These are phyloP conservation scores for Penicillium sumatraense DNA, from an alignment of 2,329 filamentous ascomycete genomes.

Conservation along the genomic window DNA sequence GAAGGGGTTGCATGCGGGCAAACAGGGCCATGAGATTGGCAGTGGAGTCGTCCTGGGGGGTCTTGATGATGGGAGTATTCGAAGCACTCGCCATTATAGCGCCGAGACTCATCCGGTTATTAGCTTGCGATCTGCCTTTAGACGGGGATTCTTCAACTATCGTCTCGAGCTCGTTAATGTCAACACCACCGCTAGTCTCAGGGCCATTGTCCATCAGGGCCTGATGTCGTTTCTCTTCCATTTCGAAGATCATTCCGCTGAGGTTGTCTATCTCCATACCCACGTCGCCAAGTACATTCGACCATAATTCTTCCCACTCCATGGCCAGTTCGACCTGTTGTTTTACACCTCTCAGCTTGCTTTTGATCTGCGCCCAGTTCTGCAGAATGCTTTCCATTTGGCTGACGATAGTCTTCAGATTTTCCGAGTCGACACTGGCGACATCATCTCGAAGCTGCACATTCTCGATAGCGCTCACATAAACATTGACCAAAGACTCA, in stretches of 20 bases:
- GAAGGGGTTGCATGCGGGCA: conserved; percentile 90
- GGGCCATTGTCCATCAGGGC: conserved; percentile 67
- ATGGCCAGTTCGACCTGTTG: conserved; percentile 93
- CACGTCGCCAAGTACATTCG: conserved; percentile 89
- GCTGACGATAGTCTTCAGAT: conserved; percentile 74
- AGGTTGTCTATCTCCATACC: conserved; percentile 84
- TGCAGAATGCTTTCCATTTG: conserved; percentile 88
- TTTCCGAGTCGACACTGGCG: conserved; percentile 67
- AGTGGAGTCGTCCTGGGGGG: conserved; percentile 79
- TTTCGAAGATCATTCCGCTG: conserved; percentile 85
- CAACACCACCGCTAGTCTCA: conserved; percentile 57
- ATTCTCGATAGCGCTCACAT: conserved; percentile 91
- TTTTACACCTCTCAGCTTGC: conserved; percentile 77
- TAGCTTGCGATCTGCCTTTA: conserved; percentile 57
- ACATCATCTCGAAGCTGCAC: conserved; percentile 82
- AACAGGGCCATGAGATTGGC: conserved; percentile 87
- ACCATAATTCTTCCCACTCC: conserved; percentile 99
- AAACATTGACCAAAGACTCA: conserved; percentile 87
- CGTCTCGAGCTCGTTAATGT: conserved; percentile 88
- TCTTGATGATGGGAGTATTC: conserved; percentile 48
- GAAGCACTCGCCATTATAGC: conserved; percentile 59
- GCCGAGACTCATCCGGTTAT: conserved; percentile 71
- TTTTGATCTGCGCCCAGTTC: conserved; percentile 83
- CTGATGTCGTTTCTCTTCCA: conserved; percentile 93
- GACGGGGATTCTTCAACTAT: conserved; percentile 85